Percentiles rank a stretch among this genome's conserved stretches.
phyloP scores from a whole-genome alignment of 192 early-diverging fungal genomes.

The Rhizophagus clarus region DNA sequence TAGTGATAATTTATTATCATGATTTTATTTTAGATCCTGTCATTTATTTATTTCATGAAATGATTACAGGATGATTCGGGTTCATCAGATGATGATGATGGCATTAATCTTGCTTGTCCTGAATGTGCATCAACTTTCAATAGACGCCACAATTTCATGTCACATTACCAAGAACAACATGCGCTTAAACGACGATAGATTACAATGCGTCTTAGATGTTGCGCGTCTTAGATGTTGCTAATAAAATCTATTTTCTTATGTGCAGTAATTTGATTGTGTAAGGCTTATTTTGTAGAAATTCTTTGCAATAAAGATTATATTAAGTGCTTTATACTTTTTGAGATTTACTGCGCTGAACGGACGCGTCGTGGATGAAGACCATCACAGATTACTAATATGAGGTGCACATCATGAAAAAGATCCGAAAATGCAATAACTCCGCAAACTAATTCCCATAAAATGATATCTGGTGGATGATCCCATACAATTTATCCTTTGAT shows the following conservation, averaged over 20 bases:
- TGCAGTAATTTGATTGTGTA: too few species aligned
- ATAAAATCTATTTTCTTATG: too few species aligned
- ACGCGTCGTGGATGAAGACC: not conserved
- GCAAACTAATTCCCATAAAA: too few species aligned
- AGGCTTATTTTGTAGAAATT: too few species aligned
- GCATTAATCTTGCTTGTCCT: not conserved
- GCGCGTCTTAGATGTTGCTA: too few species aligned
- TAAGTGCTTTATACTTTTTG: too few species aligned
- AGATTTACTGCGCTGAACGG: too few species aligned
- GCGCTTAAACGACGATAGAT: not conserved
- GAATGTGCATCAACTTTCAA: slow-evolving; percentile 2
- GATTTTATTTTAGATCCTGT: slow-evolving; percentile 12
- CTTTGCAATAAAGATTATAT: too few species aligned
- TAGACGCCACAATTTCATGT: not conserved
- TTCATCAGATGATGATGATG: not conserved
- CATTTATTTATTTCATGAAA: slow-evolving; percentile 6
- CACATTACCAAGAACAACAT: not conserved
- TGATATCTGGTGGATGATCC: not conserved
- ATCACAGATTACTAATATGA: not conserved
- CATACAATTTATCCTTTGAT: too few species aligned
- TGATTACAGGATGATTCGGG: not conserved
- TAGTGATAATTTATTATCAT: slow-evolving; percentile 3
- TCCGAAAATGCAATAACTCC: not conserved
- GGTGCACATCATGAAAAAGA: not conserved
- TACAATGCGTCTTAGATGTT: too few species aligned